Evolutionary conservation across 345 rosid genomes (phyloP), one percentile per base, ranked within the genome.

Genomic region (Populus nigra): DNA sequence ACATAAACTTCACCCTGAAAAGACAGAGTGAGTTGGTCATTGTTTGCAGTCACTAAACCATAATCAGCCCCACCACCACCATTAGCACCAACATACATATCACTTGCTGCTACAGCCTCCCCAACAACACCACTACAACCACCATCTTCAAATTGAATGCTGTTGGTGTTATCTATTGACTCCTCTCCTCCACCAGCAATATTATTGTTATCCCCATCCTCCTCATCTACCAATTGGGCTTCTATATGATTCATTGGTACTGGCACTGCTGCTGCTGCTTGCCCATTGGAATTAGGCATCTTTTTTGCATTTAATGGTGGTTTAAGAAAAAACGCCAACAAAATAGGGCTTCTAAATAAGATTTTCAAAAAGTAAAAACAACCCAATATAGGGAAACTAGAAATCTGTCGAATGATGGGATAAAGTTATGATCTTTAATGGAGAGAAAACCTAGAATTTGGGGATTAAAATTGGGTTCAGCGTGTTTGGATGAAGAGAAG

Each of bases 1-100:
- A 83, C 90, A 71, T 81, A 87, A 23, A 87, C 90, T 82, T 87
- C 86, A 47, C 90, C 90, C 74, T 85, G 87, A 77, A 87, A 87
- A 29, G 90, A 80, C 47, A 87, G 84, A 7, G 90, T 83, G 23
- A 87, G 85, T 78, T 87, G 86, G 75, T 84, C 86, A 47, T 79
- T 74, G 16, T 68, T 25, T 61, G 65, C 80, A 47, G 79, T 18
- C 77, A 65, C 73, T 6, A 53, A 31, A 5, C 77, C 7, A 63
- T 74, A 77, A 69, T 76, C 79, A 13, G 79, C 57, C 15, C 41
- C 81, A 68, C 83, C 83, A 12, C 55, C 55, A 50, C 55, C 55
- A 50, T 50, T 50, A 50, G 55, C 17, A 50, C 69, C 53, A 36
- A 71, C 72, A 27, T 71, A 78, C 67, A 80, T 39, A 65, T 29